A percentile compares a stretch with the other conserved stretches of the same genome.
phyloP scores from a whole-genome alignment of 1,139 yeast species.

The Pichia sp. region DNA sequence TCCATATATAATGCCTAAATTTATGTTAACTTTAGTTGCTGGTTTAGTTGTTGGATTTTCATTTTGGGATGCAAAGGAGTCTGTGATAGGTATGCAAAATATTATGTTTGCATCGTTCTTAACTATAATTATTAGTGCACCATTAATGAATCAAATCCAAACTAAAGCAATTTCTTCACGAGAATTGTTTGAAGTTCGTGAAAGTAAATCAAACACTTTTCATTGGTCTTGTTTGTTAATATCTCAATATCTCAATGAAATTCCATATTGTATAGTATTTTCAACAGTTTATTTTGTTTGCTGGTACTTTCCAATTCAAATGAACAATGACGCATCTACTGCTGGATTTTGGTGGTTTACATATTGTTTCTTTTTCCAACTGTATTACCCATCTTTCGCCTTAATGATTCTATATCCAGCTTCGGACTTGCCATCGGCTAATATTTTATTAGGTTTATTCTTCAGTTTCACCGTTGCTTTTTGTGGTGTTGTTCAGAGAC shows the following conservation, averaged over 20 bases:
- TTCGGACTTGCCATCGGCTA: constrained; percentile 56
- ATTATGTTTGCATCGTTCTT: constrained; percentile 46
- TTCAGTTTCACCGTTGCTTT: constrained; percentile 48
- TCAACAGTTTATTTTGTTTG: constrained; percentile 46
- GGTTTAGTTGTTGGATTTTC: constrained; percentile 50
- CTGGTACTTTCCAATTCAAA: constrained; percentile 52
- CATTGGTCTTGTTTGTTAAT: constrained; percentile 55
- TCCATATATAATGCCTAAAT: constrained; percentile 39
- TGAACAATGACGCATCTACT: constrained; percentile 36
- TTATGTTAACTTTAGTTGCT: constrained; percentile 29
- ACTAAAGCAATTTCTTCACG: constrained; percentile 48
- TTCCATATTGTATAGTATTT: constrained; percentile 48
- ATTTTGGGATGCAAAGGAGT: constrained; percentile 42
- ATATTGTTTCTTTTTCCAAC: constrained; percentile 46
- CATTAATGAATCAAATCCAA: constrained; percentile 50
- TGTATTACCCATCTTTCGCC: constrained; percentile 48
- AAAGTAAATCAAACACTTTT: constrained; percentile 56
- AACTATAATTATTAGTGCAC: constrained; percentile 42
- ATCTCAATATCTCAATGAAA: constrained; percentile 45
- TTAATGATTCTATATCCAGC: constrained; percentile 46
- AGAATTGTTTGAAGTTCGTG: constrained; percentile 55
- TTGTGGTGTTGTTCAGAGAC: constrained; percentile 59
- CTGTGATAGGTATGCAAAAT: constrained; percentile 46
- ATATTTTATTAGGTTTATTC: constrained; percentile 46
- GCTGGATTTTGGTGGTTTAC: constrained; percentile 50